Percentiles rank a stretch among this genome's conserved stretches.
Conservation (phyloP, 306 rosid species). For the Abrus precatorius region DNA sequence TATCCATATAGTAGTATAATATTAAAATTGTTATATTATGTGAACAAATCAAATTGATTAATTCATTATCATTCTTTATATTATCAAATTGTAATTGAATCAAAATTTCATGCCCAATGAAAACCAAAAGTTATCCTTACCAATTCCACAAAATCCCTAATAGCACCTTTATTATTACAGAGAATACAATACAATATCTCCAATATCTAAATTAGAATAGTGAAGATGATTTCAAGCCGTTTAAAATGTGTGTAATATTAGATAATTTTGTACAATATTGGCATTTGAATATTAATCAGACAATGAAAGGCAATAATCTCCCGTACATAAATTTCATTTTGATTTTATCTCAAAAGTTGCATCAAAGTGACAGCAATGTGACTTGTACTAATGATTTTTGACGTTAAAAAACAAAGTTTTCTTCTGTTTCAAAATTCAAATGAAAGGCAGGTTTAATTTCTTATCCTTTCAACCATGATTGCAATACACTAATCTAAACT, state of each 20-base stretch:
- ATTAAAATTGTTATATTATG: too few relatives aligned
- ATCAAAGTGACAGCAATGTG: constrained; percentile 27
- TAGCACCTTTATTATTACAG: neutral
- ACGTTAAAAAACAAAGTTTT: neutral
- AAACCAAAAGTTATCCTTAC: too few relatives aligned
- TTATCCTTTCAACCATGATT: constrained; percentile 39
- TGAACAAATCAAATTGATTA: too few relatives aligned
- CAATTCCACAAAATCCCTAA: too few relatives aligned
- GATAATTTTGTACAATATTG: neutral
- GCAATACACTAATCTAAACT: too few relatives aligned
- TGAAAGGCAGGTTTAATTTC: constrained; percentile 32
- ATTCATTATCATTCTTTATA: too few relatives aligned
- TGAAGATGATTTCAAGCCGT: neutral
- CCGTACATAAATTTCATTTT: neutral
- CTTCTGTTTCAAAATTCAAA: neutral
- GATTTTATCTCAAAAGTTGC: neutral
- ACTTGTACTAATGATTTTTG: neutral
- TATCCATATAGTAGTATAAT: too few relatives aligned
- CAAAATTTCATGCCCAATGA: too few relatives aligned
- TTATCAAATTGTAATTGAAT: too few relatives aligned
- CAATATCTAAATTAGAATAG: neutral
- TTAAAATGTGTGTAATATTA: neutral
- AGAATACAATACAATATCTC: neutral
- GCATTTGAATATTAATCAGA: neutral
- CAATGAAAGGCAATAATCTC: neutral